A percentile compares a stretch with the other conserved stretches of the same genome.
phyloP scores from a whole-genome alignment of 1,284 basidiomycete species.

The Rhodotorula glutinis region DNA sequence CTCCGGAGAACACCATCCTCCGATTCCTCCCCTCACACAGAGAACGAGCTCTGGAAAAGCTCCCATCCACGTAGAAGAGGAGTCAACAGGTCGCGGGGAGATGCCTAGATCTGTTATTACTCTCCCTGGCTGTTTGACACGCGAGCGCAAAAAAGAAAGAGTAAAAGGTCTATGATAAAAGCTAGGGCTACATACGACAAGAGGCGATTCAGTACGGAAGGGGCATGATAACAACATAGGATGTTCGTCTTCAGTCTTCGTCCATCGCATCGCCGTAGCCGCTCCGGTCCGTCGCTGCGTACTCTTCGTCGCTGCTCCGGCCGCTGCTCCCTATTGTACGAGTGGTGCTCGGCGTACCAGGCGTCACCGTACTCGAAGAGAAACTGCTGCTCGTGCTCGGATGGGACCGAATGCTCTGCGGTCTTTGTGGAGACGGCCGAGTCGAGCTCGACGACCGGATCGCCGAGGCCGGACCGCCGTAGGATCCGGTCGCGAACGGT shows the following conservation, averaged over 20 bases:
- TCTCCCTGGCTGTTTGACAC: too few species aligned
- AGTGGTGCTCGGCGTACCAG: conserved; percentile 20
- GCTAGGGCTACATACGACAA: not conserved
- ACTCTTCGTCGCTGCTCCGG: not conserved
- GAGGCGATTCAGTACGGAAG: not conserved
- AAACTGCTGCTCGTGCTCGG: conserved; percentile 17
- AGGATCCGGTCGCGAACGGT: not conserved
- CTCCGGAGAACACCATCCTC: too few species aligned
- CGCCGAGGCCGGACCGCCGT: not conserved
- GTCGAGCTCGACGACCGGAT: not conserved
- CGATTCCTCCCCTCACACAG: too few species aligned
- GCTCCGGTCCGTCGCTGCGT: not conserved
- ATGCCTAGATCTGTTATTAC: too few species aligned
- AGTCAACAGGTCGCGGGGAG: too few species aligned
- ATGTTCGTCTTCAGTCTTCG: not conserved
- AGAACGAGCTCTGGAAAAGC: too few species aligned
- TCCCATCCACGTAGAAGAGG: too few species aligned
- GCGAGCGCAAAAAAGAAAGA: too few species aligned
- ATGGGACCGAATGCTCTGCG: conserved; percentile 7
- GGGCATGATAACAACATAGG: too few species aligned
- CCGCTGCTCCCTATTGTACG: not conserved
- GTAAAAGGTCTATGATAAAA: not conserved
- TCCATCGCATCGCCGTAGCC: not conserved
- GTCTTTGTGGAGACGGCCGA: conserved; percentile 3
- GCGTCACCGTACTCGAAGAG: conserved; percentile 13